Evolutionary conservation across 2,329 filamentous ascomycete species (phyloP), one percentile per base, ranked within the genome.

Genomic region (Eutypella sp.): DNA sequence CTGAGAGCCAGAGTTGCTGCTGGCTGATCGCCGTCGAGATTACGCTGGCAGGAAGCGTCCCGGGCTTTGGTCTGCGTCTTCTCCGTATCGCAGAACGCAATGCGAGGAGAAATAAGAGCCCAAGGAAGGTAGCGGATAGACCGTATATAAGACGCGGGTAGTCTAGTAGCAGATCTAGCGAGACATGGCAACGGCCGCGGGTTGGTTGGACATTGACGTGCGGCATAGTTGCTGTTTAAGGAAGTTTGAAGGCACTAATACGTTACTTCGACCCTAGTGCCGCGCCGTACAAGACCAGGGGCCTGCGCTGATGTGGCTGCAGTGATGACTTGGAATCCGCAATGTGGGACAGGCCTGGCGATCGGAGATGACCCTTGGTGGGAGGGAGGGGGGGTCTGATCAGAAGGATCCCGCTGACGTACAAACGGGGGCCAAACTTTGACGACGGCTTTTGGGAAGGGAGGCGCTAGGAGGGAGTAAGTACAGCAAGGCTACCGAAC

Each of bases 191-290:
- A 57, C 55, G 55, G 47, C 53, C 45, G 49, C 47, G 50, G 49
- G 56, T 55, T 42, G 47, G 46, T 49, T 60, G 57, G 50, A 59
- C 56, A 57, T 63, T 61, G 55, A 68, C 54, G 57, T 59, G 61
- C 54, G 69, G 67, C 68, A 70, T 71, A 49, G 48, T 63, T 68
- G 62, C 63, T 64, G 52, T 55, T 60, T 61, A 55, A 42, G 59
- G 59, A 53, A 62, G 58, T 54, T 59, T 50, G 49, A n/a, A n/a
- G n/a, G n/a, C 51, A 51, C 48, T 44, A 49, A 44, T 45, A 48
- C 52, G 47, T 36, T 48, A 47, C 46, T 47, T 51, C 44, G 19
- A 22, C 5, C 22, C 3, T 6, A 22, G 20, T n/a, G 36, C 49
- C 48, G 51, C 48, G 57, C 54, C 47, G 52, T 56, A 51, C 51